Conservation (phyloP, 441 rosid genomes). For the Erodium trifolium region DNA sequence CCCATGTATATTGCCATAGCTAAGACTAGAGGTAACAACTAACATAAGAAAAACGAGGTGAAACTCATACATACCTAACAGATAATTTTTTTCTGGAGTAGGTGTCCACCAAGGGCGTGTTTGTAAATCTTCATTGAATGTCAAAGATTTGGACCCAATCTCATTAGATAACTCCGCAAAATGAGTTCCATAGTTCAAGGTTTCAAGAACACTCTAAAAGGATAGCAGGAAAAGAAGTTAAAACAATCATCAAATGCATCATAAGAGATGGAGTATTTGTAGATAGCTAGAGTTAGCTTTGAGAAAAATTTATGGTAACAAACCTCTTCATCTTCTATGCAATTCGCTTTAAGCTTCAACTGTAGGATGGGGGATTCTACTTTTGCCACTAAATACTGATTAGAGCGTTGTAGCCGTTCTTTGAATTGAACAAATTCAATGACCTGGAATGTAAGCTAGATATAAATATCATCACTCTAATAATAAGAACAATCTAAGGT, state of each 20-base stretch:
- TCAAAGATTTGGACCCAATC: slow-evolving; percentile 60
- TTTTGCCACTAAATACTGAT: slow-evolving; percentile 67
- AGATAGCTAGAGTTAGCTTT: background rate
- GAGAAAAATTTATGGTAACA: background rate
- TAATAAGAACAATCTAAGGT: slow-evolving; percentile 9
- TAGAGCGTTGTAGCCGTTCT: slow-evolving; percentile 72
- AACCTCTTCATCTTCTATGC: slow-evolving; percentile 79
- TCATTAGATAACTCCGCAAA: slow-evolving; percentile 77
- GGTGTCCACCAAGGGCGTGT: slow-evolving; percentile 99
- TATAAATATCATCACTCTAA: slow-evolving; percentile 10
- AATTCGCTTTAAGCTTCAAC: slow-evolving; percentile 71
- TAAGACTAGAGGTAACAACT: slow-evolving; percentile 1
- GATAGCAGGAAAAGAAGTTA: slow-evolving; percentile 11
- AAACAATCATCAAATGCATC: slow-evolving; percentile 11
- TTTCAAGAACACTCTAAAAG: slow-evolving; percentile 62
- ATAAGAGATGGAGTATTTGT: slow-evolving; percentile 3
- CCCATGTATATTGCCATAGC: slow-evolving; percentile 7
- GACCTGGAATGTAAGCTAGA: slow-evolving; percentile 45
- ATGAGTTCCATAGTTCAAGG: slow-evolving; percentile 55
- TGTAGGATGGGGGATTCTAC: slow-evolving; percentile 70
- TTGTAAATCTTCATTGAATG: slow-evolving; percentile 83
- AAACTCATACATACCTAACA: slow-evolving; percentile 49
- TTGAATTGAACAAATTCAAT: slow-evolving; percentile 96
- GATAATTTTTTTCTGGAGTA: slow-evolving; percentile 68
- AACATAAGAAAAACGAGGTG: slow-evolving; percentile 5